phyloP scores from a whole-genome alignment of 371 early-diverging fungal genomes.

The Circinella minor region DNA sequence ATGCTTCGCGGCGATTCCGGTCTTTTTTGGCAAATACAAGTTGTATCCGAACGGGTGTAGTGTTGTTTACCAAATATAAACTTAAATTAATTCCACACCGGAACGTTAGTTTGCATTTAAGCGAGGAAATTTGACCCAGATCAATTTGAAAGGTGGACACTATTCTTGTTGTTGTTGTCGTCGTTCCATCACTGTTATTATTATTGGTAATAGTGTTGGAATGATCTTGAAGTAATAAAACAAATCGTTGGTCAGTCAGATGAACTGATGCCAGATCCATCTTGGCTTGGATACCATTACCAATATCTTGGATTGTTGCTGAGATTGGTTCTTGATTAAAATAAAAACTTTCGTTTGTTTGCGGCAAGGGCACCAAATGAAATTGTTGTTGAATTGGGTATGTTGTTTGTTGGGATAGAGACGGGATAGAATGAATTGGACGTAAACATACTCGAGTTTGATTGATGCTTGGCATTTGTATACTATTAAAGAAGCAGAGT shows the following conservation, averaged over 20 bases:
- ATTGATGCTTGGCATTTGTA: constrained; percentile 2
- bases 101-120: constrained; percentile 13
- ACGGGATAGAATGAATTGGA: background rate
- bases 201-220: background rate
- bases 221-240: constrained; percentile 16
- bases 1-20: constrained; percentile 13
- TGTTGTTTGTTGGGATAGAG: background rate
- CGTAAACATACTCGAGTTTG: constrained; percentile 1
- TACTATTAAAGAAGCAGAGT: background rate
- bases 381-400: constrained; percentile 1
- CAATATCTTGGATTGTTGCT: constrained; percentile 3
- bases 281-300: background rate
- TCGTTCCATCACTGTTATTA: background rate
- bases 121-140: constrained; percentile 13
- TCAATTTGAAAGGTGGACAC: constrained; percentile 15
- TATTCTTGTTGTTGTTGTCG: background rate
- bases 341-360: constrained; percentile 19
- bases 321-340: constrained; percentile 15
- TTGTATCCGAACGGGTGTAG: constrained; percentile 6
- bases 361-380: constrained; percentile 12
- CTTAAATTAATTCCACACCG: constrained; percentile 1
- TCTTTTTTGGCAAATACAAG: constrained; percentile 11
- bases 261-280: constrained; percentile 15
- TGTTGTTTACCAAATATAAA: background rate
- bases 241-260: constrained; percentile 17